Evolutionary conservation across 2,329 filamentous ascomycete species (phyloP), one percentile per base, ranked within the genome.

Genomic region (Venturia aucupariae): DNA sequence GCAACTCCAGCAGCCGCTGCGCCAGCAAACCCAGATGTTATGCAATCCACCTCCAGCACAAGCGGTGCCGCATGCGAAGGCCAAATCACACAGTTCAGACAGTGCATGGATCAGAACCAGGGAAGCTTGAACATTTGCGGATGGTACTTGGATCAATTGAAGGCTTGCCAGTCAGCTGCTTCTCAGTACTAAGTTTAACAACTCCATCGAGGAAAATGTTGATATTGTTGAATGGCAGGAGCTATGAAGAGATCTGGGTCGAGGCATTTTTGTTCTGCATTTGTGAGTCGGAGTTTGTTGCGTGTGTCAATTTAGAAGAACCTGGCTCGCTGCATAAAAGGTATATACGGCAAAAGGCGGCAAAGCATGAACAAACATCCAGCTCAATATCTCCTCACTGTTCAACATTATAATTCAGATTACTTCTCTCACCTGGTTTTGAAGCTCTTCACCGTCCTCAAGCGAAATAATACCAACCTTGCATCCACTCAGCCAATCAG

Each of bases 141-240:
- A 70, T 99, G 93, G 92, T 99, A 99, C 78, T 81, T 99, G 72
- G 94, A 99, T 77, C 93, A 99, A 84, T 83, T 99, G 78, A 81
- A 81, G 77, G 79, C 79, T 22, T 81, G 79, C 69, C 79, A 81
- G 76, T 68, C 71, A 62, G 77, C 78, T 22, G 77, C 79, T 64
- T 72, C 72, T 55, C 77, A 77, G 73, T 81, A 81, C 70, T 81
- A 80, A 74, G 68, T 44, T 35, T n/a, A n/a, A n/a, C n/a, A n/a
- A n/a, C n/a, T 24, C 4, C 10, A 13, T 2, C 32, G 24, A 30
- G 24, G 30, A 7, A n/a, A n/a, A 8, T 35, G 51, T 38, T n/a
- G n/a, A 57, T 1, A 57, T 57, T n/a, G 1, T n/a, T n/a, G 5
- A 13, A 27, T 8, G 8, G 30, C 2, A 8, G 4, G 6, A 3